Percentiles rank a stretch among this genome's conserved stretches.
phyloP scores from a whole-genome alignment of 2,329 filamentous ascomycete genomes.

The Sarocladium brachiariae region DNA sequence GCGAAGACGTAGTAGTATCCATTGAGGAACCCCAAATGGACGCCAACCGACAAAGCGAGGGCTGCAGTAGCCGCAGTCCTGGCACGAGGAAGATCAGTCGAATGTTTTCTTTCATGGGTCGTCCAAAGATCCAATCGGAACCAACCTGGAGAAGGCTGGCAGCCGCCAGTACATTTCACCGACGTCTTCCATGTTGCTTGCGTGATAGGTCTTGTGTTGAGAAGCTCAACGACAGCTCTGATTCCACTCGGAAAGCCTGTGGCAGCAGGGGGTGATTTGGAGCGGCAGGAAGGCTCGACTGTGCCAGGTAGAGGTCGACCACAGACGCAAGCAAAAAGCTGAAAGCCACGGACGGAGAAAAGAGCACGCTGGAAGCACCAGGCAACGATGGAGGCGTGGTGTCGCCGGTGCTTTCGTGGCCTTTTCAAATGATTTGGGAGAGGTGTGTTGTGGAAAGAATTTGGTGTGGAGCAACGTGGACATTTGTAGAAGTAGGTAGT shows the following conservation, averaged over 20 bases:
- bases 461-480: slow-evolving; percentile 5
- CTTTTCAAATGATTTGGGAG: slow-evolving; percentile 16
- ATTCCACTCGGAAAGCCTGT: slow-evolving; percentile 7
- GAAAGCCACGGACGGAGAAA: slow-evolving; percentile 13
- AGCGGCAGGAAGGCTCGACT: slow-evolving; percentile 12
- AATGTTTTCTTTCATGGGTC: not conserved
- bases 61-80: slow-evolving; percentile 62
- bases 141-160: slow-evolving; percentile 34
- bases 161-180: slow-evolving; percentile 31
- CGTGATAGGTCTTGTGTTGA: not conserved
- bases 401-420: slow-evolving; percentile 29
- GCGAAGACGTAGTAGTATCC: slow-evolving; percentile 46
- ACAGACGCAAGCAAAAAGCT: slow-evolving; percentile 10
- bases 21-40: slow-evolving; percentile 49
- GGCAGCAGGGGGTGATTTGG: slow-evolving; percentile 8
- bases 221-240: slow-evolving; percentile 1
- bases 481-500: slow-evolving; percentile 5
- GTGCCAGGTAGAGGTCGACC: not conserved
- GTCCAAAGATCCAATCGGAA: slow-evolving; percentile 15
- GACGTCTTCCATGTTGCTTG: slow-evolving; percentile 12
- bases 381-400: slow-evolving; percentile 22
- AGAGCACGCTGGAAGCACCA: slow-evolving; percentile 15
- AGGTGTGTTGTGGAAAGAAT: slow-evolving; percentile 6
- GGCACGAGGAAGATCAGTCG: slow-evolving; percentile 12
- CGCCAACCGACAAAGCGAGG: slow-evolving; percentile 52